Evolutionary conservation across 2,329 filamentous ascomycete genomes (phyloP).

Genomic region (Chrysosphaeria jannelii): DNA sequence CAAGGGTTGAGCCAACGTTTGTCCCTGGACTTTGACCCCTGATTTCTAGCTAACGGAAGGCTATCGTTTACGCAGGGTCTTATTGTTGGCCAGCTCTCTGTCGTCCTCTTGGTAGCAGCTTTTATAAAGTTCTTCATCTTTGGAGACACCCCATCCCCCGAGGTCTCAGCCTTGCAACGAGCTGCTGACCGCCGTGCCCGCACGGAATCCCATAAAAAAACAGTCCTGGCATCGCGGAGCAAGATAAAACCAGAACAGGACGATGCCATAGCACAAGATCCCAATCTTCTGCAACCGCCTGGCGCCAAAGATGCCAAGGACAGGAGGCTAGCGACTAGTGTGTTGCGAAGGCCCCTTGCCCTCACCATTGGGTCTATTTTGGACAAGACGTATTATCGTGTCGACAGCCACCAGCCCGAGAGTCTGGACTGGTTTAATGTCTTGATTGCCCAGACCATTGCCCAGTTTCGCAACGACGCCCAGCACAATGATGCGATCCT

Average conservation of each 20-base stretch:
- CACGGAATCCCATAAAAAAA: constrained; percentile 47
- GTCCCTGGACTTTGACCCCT: background rate
- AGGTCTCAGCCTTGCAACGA: constrained; percentile 45
- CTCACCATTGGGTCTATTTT: constrained; percentile 85
- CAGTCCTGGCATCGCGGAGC: constrained; percentile 30
- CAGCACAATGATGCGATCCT: constrained; percentile 78
- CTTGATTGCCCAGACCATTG: constrained; percentile 81
- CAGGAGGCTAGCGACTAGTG: constrained; percentile 28
- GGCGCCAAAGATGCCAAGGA: constrained; percentile 14
- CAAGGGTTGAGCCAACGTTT: constrained; percentile 16
- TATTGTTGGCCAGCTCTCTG: constrained; percentile 72
- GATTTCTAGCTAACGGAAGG: constrained; percentile 12
- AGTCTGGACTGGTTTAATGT: constrained; percentile 98
- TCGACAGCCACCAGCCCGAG: constrained; percentile 82
- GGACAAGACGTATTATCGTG: constrained; percentile 92
- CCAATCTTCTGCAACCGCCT: constrained; percentile 5
- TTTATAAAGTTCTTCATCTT: constrained; percentile 99
- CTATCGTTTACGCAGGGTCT: constrained; percentile 84
- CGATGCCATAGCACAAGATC: constrained; percentile 7
- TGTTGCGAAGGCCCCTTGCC: constrained; percentile 39
- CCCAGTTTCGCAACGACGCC: constrained; percentile 77
- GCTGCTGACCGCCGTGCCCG: constrained; percentile 45
- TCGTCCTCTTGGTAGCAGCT: constrained; percentile 66
- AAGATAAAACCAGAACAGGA: no score
- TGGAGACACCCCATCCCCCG: constrained; percentile 64